Percentiles rank a stretch among this genome's conserved stretches.
Evolutionary conservation across 495 filamentous ascomycete genomes (phyloP).

Genomic region (Penicillium fimorum): DNA sequence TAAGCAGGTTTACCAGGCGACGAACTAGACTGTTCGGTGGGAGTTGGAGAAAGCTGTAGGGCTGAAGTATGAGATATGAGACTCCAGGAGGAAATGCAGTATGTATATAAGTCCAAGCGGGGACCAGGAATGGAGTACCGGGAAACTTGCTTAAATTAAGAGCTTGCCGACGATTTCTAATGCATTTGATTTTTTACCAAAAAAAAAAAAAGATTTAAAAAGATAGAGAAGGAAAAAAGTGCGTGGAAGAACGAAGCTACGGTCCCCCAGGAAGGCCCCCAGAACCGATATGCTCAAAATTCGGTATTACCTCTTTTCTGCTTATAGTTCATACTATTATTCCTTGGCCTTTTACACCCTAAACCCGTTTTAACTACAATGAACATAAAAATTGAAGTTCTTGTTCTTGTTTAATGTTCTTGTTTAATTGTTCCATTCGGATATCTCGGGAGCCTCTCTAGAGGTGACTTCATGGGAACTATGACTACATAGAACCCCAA

Average conservation of each 20-base stretch:
- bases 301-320: background rate
- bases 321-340: too few relatives aligned
- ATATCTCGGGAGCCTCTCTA: slow-evolving; percentile 18
- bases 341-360: too few relatives aligned
- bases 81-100: slow-evolving; percentile 1
- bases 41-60: slow-evolving; percentile 17
- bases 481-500: background rate
- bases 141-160: slow-evolving; percentile 7
- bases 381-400: background rate
- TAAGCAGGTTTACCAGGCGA: background rate
- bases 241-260: slow-evolving; percentile 11
- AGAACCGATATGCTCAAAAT: background rate
- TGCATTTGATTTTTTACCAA: slow-evolving; percentile 11
- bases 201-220: background rate
- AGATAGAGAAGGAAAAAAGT: background rate
- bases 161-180: slow-evolving; percentile 23
- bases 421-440: slow-evolving; percentile 8
- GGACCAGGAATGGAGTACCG: slow-evolving; percentile 10
- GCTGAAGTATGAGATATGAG: slow-evolving; percentile 28
- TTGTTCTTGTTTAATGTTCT: slow-evolving; percentile 1
- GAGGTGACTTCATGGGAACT: slow-evolving; percentile 20
- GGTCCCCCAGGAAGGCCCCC: too few relatives aligned
- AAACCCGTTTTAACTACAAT: background rate
- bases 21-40: background rate
- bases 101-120: slow-evolving; percentile 19